Conservation (phyloP, 2,329 filamentous ascomycete genomes). For the Arthrobotrys megalospora region DNA sequence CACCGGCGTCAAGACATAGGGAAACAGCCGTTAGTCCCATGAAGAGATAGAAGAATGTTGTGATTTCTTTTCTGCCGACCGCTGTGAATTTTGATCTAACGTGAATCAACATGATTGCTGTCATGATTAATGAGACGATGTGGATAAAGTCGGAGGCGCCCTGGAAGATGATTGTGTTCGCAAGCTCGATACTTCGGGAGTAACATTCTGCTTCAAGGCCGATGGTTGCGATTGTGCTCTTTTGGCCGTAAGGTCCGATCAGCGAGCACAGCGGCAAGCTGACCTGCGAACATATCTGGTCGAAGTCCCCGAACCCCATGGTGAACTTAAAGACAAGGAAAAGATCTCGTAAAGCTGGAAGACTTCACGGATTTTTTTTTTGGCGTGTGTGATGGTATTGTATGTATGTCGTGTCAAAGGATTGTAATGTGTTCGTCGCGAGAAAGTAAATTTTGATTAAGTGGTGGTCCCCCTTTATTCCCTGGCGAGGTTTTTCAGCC, state of each 20-base stretch:
- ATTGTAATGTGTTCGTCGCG: conserved; percentile 12
- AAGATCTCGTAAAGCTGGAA: conserved; percentile 24
- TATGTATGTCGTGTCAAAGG: conserved; percentile 8
- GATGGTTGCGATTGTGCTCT: conserved; percentile 73
- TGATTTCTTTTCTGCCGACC: conserved; percentile 82
- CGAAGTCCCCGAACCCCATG: conserved; percentile 94
- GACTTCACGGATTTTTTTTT: conserved; percentile 17
- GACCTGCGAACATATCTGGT: conserved; percentile 85
- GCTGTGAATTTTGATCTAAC: conserved; percentile 98
- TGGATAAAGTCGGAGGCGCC: conserved; percentile 92
- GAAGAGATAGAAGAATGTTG: conserved; percentile 97
- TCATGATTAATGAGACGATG: conserved; percentile 91
- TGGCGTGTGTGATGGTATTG: neutral
- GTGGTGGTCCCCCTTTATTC: conserved; percentile 31
- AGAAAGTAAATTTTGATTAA: conserved; percentile 22
- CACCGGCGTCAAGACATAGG: conserved; percentile 91
- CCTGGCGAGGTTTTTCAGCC: conserved; percentile 32
- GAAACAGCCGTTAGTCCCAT: conserved; percentile 90
- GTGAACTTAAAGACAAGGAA: conserved; percentile 3
- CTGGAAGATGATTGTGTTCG: conserved; percentile 98
- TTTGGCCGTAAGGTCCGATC: conserved; percentile 75
- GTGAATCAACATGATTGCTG: conserved; percentile 96
- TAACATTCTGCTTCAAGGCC: conserved; percentile 91
- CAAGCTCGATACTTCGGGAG: conserved; percentile 92
- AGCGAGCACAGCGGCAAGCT: conserved; percentile 89